phyloP scores from a whole-genome alignment of 306 rosid genomes.

The Casuarina cunninghamiana region DNA sequence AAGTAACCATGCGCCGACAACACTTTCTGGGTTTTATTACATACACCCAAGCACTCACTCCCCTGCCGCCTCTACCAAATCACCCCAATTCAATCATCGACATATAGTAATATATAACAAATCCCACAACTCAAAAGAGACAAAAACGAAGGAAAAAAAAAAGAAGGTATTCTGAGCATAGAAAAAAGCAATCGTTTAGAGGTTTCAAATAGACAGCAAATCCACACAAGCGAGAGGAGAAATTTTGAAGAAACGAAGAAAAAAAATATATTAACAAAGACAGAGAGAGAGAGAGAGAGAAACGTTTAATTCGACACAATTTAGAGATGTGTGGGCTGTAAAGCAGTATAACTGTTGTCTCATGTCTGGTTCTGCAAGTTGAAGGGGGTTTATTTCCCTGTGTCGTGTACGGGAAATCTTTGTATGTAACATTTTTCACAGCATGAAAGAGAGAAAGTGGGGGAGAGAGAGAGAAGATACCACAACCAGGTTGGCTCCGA shows the following conservation, averaged over 20 bases:
- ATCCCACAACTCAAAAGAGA: slow-evolving; percentile 11
- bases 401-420: slow-evolving; percentile 63
- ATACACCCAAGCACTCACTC: not conserved
- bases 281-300: slow-evolving; percentile 13
- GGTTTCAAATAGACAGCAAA: slow-evolving; percentile 32
- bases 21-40: slow-evolving; percentile 36
- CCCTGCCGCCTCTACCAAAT: slow-evolving; percentile 50
- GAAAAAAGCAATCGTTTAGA: slow-evolving; percentile 11
- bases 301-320: slow-evolving; percentile 1
- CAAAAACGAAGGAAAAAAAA: not conserved
- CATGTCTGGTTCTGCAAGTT: slow-evolving; percentile 64
- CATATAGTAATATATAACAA: not conserved
- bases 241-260: slow-evolving; percentile 20
- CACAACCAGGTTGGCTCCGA: not conserved
- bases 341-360: slow-evolving; percentile 74
- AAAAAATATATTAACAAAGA: slow-evolving; percentile 10
- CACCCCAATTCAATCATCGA: slow-evolving; percentile 43
- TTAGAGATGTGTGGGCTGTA: slow-evolving; percentile 70
- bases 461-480: not conserved
- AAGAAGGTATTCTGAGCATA: slow-evolving; percentile 1
- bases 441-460: slow-evolving; percentile 17
- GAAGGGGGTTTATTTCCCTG: slow-evolving; percentile 47
- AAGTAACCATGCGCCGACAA: slow-evolving; percentile 92
- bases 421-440: slow-evolving; percentile 49
- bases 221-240: slow-evolving; percentile 28